Conservation (phyloP, 139 green algal species). For the Chlorella vulgaris region DNA sequence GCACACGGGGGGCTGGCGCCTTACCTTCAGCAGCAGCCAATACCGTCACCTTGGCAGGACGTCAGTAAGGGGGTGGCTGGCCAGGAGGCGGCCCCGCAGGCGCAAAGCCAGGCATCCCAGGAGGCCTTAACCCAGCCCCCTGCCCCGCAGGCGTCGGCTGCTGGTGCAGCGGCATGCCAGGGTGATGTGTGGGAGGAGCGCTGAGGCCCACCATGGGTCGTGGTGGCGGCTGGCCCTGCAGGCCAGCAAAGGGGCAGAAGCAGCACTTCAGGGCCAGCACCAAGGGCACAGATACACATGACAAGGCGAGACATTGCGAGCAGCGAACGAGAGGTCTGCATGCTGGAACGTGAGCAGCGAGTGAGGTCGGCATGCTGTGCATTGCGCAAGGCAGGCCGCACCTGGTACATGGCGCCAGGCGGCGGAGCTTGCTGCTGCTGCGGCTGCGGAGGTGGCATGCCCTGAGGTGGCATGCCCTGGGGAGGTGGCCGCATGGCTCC, state of each 20-base stretch:
- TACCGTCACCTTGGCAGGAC: slow-evolving; percentile 4
- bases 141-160: neutral
- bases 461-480: neutral
- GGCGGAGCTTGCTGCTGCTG: neutral
- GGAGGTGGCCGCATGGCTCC: neutral
- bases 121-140: neutral
- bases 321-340: too few relatives aligned
- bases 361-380: too few relatives aligned
- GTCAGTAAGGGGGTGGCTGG: neutral
- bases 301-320: too few relatives aligned
- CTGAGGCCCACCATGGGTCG: neutral
- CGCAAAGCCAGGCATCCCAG: neutral
- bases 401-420: neutral
- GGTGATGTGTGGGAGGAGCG: neutral
- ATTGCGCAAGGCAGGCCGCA: too few relatives aligned
- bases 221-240: neutral
- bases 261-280: neutral
- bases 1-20: too few relatives aligned
- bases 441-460: neutral
- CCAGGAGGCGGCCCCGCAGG: neutral
- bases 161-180: neutral
- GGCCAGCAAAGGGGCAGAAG: neutral
- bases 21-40: neutral
- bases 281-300: neutral
- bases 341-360: too few relatives aligned